Percentiles rank a stretch among this genome's conserved stretches.
Evolutionary conservation across 2,329 filamentous ascomycete genomes (phyloP).

Genomic region (Colletotrichum nymphaeae): DNA sequence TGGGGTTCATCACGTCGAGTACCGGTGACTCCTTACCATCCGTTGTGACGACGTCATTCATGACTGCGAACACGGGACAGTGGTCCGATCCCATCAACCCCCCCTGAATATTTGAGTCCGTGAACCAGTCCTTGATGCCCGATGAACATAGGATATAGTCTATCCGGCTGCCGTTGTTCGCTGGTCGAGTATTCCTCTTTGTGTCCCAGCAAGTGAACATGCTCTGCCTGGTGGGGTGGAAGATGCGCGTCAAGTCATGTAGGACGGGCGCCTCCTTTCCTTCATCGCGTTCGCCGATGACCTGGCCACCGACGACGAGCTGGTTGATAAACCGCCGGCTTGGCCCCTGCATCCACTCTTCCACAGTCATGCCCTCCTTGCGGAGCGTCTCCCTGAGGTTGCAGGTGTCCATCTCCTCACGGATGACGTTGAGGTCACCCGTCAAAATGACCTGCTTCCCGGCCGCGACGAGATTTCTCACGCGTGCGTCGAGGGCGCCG

Average conservation of each 20-base stretch:
- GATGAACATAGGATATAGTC: conserved; percentile 91
- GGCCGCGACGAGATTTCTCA: conserved; percentile 83
- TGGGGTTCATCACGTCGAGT: conserved; percentile 81
- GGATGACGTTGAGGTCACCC: conserved; percentile 87
- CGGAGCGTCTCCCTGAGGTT: conserved; percentile 77
- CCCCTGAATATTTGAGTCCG: conserved; percentile 87
- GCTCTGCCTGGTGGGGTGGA: conserved; percentile 81
- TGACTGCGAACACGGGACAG: conserved; percentile 87
- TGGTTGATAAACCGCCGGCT: conserved; percentile 87
- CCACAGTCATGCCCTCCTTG: conserved; percentile 74
- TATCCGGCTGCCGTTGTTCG: conserved; percentile 92
- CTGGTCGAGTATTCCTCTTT: conserved; percentile 93
- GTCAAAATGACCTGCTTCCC: conserved; percentile 89
- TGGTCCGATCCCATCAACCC: conserved; percentile 96
- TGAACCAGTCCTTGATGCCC: conserved; percentile 83
- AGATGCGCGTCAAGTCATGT: conserved; percentile 85
- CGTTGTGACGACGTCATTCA: conserved; percentile 71
- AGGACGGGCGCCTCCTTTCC: conserved; percentile 78
- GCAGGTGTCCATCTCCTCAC: conserved; percentile 79
- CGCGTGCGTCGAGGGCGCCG: conserved; percentile 80
- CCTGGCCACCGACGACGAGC: conserved; percentile 78
- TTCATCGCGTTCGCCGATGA: conserved; percentile 74
- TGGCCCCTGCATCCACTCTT: conserved; percentile 79
- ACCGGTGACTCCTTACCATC: conserved; percentile 64
- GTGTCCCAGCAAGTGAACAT: conserved; percentile 99